These are phyloP conservation scores for Phycomyces blakesleeanus DNA, from an alignment of 192 early-diverging fungal species.

Conservation along the genomic window DNA sequence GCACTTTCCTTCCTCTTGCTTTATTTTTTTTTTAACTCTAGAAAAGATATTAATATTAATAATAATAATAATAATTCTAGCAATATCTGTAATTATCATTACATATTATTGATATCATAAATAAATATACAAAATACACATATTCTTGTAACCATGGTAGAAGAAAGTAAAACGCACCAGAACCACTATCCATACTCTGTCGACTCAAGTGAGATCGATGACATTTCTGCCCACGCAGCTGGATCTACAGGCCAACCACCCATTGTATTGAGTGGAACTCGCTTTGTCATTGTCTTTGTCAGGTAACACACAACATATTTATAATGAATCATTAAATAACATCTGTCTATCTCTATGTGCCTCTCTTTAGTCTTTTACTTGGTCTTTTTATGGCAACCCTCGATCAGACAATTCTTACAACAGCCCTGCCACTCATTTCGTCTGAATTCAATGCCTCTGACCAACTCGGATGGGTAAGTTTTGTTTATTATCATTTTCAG, in stretches of 20 bases:
- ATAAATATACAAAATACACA: too few relatives aligned
- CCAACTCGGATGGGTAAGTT: conserved; percentile 70
- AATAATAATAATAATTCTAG: too few relatives aligned
- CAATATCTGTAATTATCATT: too few relatives aligned
- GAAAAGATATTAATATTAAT: too few relatives aligned
- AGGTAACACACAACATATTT: neutral
- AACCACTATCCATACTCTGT: neutral
- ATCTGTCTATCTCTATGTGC: neutral
- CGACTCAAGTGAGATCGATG: neutral
- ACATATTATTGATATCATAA: too few relatives aligned
- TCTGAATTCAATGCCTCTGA: conserved; percentile 62
- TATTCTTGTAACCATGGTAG: neutral
- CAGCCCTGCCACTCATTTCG: conserved; percentile 67
- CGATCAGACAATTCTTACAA: conserved; percentile 83
- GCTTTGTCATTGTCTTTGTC: neutral
- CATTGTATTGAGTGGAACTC: neutral
- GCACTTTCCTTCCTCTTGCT: too few relatives aligned
- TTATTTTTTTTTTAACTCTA: too few relatives aligned
- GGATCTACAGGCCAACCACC: neutral
- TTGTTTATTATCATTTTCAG: neutral
- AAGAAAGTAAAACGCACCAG: neutral
- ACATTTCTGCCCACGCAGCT: neutral
- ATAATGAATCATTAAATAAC: too few relatives aligned
- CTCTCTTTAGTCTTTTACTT: conserved; percentile 47
- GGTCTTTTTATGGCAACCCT: conserved; percentile 68